Conservation (phyloP, 140 eudicot genomes). For the Oenanthe javanica region DNA sequence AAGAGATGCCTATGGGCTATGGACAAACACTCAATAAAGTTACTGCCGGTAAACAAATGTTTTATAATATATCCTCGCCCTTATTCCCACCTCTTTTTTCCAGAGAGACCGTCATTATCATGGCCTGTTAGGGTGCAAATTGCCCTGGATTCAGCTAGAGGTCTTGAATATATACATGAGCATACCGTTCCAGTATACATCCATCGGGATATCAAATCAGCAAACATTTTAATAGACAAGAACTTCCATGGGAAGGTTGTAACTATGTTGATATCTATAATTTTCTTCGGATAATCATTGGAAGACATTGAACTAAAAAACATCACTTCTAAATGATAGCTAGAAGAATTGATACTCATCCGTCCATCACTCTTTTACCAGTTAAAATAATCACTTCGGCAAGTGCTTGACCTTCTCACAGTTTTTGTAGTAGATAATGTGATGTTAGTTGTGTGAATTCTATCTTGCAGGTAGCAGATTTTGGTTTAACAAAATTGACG, state of each 20-base stretch:
- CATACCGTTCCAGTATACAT: conserved; percentile 93
- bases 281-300: background rate
- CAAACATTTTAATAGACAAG: conserved; percentile 85
- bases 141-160: conserved; percentile 94
- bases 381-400: background rate
- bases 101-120: conserved; percentile 64
- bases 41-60: conserved; percentile 3
- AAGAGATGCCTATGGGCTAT: conserved; percentile 5
- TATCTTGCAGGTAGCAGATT: conserved; percentile 80
- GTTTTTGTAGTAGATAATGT: background rate
- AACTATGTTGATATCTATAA: background rate
- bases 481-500: conserved; percentile 71
- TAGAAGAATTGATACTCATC: background rate
- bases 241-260: conserved; percentile 82
- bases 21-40: background rate
- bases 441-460: background rate
- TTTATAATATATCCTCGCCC: background rate
- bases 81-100: background rate
- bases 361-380: background rate
- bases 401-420: background rate
- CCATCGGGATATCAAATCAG: conserved; percentile 95
- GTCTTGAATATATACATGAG: conserved; percentile 92
- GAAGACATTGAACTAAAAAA: background rate
- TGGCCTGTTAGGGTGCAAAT: conserved; percentile 92
- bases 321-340: background rate